Conservation (phyloP, 345 rosid genomes). For the Erucastrum elatum region DNA sequence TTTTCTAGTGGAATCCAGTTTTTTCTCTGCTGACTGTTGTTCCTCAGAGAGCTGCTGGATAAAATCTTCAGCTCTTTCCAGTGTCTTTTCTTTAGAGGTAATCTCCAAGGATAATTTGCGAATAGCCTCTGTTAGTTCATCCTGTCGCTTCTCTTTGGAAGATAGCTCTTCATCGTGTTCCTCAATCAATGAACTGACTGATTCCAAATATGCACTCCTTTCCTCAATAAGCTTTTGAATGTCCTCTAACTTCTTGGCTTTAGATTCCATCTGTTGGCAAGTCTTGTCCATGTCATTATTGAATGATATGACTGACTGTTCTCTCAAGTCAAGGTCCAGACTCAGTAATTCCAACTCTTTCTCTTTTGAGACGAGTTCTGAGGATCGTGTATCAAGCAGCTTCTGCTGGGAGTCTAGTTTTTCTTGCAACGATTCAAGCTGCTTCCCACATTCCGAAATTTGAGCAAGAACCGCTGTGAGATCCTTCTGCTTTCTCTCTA, state of each 20-base stretch:
- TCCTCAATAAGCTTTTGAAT: constrained; percentile 20
- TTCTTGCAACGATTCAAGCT: not conserved
- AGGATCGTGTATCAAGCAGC: constrained; percentile 10
- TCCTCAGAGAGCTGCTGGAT: constrained; percentile 16
- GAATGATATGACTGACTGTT: not conserved
- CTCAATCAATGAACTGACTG: constrained; percentile 16
- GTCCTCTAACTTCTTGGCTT: constrained; percentile 21
- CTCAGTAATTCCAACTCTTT: constrained; percentile 10
- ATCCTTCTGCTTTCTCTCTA: constrained; percentile 2
- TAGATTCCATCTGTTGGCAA: constrained; percentile 12
- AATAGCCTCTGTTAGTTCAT: constrained; percentile 26
- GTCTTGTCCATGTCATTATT: not conserved
- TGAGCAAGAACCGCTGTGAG: not conserved
- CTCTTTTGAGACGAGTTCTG: constrained; percentile 13
- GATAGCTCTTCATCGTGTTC: constrained; percentile 33
- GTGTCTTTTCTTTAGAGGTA: constrained; percentile 30
- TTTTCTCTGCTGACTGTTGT: constrained; percentile 17
- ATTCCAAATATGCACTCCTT: not conserved
- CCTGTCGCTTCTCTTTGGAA: constrained; percentile 16
- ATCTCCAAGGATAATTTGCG: constrained; percentile 19
- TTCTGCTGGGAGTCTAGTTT: constrained; percentile 20
- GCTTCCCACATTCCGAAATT: not conserved
- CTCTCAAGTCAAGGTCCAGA: constrained; percentile 21
- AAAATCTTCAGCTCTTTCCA: constrained; percentile 30
- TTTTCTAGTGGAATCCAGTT: constrained; percentile 22